phyloP scores from a whole-genome alignment of 164 flowering plant species.

The Chimonanthus praecox region DNA sequence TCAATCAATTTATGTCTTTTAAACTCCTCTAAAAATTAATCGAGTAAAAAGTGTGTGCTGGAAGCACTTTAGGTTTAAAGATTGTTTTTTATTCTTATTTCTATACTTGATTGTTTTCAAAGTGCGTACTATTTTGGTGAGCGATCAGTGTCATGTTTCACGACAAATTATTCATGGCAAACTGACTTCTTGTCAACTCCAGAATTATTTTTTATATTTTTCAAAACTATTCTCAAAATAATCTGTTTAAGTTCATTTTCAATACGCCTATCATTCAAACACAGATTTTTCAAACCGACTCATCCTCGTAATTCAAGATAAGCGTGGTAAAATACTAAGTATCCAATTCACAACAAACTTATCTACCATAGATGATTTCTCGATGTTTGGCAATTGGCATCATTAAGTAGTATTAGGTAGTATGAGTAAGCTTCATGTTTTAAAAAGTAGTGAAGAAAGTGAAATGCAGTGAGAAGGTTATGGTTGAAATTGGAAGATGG shows the following conservation, averaged over 20 bases:
- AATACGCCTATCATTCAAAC: too few species aligned
- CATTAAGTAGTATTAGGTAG: neutral
- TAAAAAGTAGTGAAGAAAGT: conserved; percentile 18
- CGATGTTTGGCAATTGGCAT: neutral
- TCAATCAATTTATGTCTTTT: too few species aligned
- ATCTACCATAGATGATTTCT: too few species aligned
- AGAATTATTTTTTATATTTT: too few species aligned
- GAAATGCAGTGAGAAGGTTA: conserved; percentile 18
- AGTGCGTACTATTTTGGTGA: too few species aligned
- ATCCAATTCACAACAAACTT: too few species aligned
- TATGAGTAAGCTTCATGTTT: conserved; percentile 17
- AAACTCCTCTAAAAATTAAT: too few species aligned
- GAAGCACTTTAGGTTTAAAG: neutral
- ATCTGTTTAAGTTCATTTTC: too few species aligned
- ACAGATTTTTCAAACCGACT: too few species aligned
- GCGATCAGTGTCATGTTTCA: neutral
- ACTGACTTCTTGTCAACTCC: neutral
- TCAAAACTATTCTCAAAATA: too few species aligned
- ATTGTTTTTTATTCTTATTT: neutral
- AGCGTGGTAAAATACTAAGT: too few species aligned
- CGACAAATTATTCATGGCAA: neutral
- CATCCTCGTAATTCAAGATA: too few species aligned
- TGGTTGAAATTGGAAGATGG: conserved; percentile 30
- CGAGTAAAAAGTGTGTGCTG: neutral
- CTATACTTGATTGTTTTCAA: neutral